Evolutionary conservation across 202 grass and related monocot genomes (phyloP), one percentile per base, ranked within the genome.

Genomic region (Eragrostis tef): DNA sequence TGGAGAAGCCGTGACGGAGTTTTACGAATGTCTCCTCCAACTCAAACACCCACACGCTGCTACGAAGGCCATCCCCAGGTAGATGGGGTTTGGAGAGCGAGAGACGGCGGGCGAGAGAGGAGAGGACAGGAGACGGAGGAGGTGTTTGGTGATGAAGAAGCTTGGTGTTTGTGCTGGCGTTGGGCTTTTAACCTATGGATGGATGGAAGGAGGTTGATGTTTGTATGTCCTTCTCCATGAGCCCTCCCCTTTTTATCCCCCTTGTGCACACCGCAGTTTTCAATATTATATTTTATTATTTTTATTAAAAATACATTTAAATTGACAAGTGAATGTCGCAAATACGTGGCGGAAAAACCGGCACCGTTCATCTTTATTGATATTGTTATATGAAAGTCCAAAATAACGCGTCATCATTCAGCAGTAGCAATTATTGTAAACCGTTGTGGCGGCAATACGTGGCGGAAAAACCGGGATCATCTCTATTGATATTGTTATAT

Each of bases 171-270:
- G 78, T 67, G 78, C 71, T 64, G 72, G 60, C 48, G 74, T 39
- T 83, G 63, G 88, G 20, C 70, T 86, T 90, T 90, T 87, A 87
- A 80, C 88, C 63, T 87, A 80, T 71, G 75, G 84, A 58, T 50
- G 70, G 79, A 75, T 75, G 73, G 31, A 34, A 57, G 44, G 49
- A 61, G 51, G 78, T 9, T n/a, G 54, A 36, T 74, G 29, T 47
- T 58, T 73, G 49, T 43, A 19, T 21, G 26, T 46, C 19, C 31
- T 51, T 60, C 50, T 15, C 2, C 15, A 0, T 14, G 17, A 41
- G n/a, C 84, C 26, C 41, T 75, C 10, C 11, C 51, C 29, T 8
- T 14, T 75, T 58, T 77, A 47, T 49, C 5, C 6, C 25, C 5
- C 36, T 58, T 15, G 48, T 7, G 2, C 29, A 31, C 29, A 31